Evolutionary conservation across 306 rosid genomes (phyloP), one percentile per base, ranked within the genome.

Genomic region (Biancaea sappan): DNA sequence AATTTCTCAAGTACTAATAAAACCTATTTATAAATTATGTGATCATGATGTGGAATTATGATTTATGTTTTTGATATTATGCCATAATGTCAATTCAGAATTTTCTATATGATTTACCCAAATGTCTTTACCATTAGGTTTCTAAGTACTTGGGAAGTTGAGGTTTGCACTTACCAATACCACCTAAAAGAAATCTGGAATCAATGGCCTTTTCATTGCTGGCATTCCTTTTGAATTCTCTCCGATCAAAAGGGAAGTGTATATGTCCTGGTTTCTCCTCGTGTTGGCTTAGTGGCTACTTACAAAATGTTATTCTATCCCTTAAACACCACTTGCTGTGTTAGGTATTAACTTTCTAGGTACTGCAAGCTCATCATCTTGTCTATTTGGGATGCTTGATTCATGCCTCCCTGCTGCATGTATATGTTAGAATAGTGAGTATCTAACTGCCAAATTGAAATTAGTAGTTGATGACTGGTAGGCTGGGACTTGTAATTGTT

Each of bases 161-260:
- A 6, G 62, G 16, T 26, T 3, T 21, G 18, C 62, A 2, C 15
- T 43, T 6, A 18, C 8, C 16, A 29, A 16, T 58, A 28, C 64
- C 40, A 29, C 64, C 64, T 28, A 15, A 31, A 59, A 43, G 8
- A 28, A 69, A 44, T 72, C 61, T 62, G 21, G 68, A 44, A 28
- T 66, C 63, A 72, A 16, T 76, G 65, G 40, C 43, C 19, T 77
- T 13, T 56, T 75, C 64, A 72, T 41, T 66, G 48, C 57, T 56
- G 68, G 7, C 15, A 59, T 53, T 48, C 10, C 29, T 63, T 69
- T n/a, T 57, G 16, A 57, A 21, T 65, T 74, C 69, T 68, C 52
- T 35, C 43, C 43, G 1, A 18, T 18, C 6, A 50, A 50, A 38
- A 15, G 60, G 65, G 35, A 62, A 72, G 37, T 56, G 43, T 40